These are phyloP conservation scores for Passiflora organensis DNA, from an alignment of 345 rosid species.

Conservation along the genomic window DNA sequence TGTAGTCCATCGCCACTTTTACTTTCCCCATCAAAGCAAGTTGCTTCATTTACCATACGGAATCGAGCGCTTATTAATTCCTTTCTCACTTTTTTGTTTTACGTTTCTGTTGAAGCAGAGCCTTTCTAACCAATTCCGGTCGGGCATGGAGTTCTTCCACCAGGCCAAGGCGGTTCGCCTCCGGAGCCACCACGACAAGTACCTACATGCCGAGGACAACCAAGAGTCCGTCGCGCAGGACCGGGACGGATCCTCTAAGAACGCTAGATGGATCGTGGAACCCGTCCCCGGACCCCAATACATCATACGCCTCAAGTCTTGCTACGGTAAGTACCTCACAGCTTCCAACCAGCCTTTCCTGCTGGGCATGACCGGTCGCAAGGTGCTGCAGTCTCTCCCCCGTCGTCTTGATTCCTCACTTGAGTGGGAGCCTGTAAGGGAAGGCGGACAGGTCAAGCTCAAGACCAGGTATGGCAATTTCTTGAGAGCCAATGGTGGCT, in stretches of 20 bases:
- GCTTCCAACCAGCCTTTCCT: slow-evolving; percentile 34
- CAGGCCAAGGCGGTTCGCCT: slow-evolving; percentile 31
- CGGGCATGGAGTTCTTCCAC: slow-evolving; percentile 24
- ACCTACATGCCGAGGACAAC: slow-evolving; percentile 26
- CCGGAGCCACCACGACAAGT: slow-evolving; percentile 33
- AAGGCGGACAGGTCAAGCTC: slow-evolving; percentile 29
- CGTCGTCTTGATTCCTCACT: slow-evolving; percentile 43
- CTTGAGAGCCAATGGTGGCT: slow-evolving; percentile 46
- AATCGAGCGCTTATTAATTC: too few species aligned
- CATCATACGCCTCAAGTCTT: slow-evolving; percentile 24
- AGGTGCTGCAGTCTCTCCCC: slow-evolving; percentile 29
- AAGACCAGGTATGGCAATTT: slow-evolving; percentile 37
- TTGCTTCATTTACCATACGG: too few species aligned
- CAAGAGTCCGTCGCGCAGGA: slow-evolving; percentile 24
- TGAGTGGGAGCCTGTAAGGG: slow-evolving; percentile 71
- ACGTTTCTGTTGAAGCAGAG: background rate
- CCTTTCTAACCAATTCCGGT: slow-evolving; percentile 1
- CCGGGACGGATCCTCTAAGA: slow-evolving; percentile 29
- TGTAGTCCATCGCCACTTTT: too few species aligned
- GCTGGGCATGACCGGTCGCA: slow-evolving; percentile 32
- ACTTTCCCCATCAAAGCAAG: too few species aligned
- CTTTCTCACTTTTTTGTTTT: background rate
- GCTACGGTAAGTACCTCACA: slow-evolving; percentile 27
- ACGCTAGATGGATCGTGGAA: slow-evolving; percentile 23
- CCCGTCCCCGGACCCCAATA: slow-evolving; percentile 14